Evolutionary conservation across 768 basidiomycete species (phyloP), one percentile per base, ranked within the genome.

Genomic region (Phaeotremella fagi): DNA sequence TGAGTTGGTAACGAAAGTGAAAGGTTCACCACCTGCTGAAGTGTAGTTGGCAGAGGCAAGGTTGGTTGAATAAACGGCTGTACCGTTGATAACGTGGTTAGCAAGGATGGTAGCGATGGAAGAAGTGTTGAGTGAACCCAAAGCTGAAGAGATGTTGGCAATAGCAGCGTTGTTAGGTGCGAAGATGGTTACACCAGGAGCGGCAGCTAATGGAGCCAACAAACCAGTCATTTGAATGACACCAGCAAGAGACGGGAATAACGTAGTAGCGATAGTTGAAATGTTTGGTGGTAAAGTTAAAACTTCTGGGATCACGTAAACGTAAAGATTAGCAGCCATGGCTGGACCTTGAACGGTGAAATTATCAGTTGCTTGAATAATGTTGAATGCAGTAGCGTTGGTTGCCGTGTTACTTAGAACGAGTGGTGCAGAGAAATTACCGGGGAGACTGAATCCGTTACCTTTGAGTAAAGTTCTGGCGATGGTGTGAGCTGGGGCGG

Each of bases 51-150:
- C 31, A n/a, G 73, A 59, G 4, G 66, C 48, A 31, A 87, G 69
- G 11, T 74, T 54, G 1, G 82, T 77, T 0, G 84, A 84, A 75
- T 88, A 88, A 11, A 82, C 70, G 0, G 82, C 78, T 0, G 85
- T 79, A 23, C 83, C 85, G 71, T 87, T 87, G 61, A 88, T 80
- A 54, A 86, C 83, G 60, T 86, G 86, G 68, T 87, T 87, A 35
- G 72, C 64, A 12, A 85, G 59, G 9, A 87, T 55, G 23, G 72
- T 73, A 2, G 56, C 27, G 29, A 85, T 50, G 4, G 78, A 77
- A 0, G 81, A 79, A 22, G 60, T 44, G 61, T 86, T 86, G 23
- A 75, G 64, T 29, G 73, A 55, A 50, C 79, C 55, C 29, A 74
- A 49, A 26, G 76, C 35, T 45, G 78, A 59, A 2, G 64, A 52